Base-by-base conservation (phyloP, 768 basidiomycete genomes). In the Phylloporus rhodoxanthus region DNA sequence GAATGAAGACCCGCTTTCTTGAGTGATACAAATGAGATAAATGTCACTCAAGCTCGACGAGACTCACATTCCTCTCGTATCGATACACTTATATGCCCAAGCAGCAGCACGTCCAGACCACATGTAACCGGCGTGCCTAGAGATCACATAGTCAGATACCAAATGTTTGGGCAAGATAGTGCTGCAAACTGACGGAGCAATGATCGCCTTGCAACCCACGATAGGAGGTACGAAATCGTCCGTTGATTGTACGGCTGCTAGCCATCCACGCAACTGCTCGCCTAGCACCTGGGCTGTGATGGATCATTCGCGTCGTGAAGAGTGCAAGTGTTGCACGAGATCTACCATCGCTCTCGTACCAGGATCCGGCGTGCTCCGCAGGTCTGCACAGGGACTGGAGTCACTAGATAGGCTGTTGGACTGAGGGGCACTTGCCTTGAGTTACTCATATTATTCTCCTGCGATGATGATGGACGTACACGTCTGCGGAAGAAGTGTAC, bases 61-160 rank as follows among this genome's bases (percentile, higher is more conserved):
- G 21, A 74, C 84, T 56, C 55, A 95, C 96, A 97, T 87, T 59
- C 77, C 77, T 4, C 77, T 75, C 0, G 81, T 82, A 60, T 95
- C 87, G 52, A 98, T 86, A 60, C 81, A 81, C 67, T 82, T 85
- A 72, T 98, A 99, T 0, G 95, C 95, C 91, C 92, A 98, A 2
- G 92, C 95, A 2, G 96, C 95, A 1, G 94, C 77, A 5, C 82
- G 84, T 19, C 96, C 96, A 47, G 93, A 96, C 69, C 96, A 98
- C 5, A 83, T 78, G 70, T 94, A 97, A 5, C 96, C 96, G 2
- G 96, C 96, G 67, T 99, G 96, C 9, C 94, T 97, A 64, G 20
- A 34, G 9, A 59, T 34, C 8, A 30, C 17, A 20, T 11, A 8
- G 32, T 62, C 26, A 64, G 53, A 45, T 28, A 28, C 14, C 11